Evolutionary conservation across 75 land plant species (phyloP).

Genomic region (Cunninghamia lanceolata): DNA sequence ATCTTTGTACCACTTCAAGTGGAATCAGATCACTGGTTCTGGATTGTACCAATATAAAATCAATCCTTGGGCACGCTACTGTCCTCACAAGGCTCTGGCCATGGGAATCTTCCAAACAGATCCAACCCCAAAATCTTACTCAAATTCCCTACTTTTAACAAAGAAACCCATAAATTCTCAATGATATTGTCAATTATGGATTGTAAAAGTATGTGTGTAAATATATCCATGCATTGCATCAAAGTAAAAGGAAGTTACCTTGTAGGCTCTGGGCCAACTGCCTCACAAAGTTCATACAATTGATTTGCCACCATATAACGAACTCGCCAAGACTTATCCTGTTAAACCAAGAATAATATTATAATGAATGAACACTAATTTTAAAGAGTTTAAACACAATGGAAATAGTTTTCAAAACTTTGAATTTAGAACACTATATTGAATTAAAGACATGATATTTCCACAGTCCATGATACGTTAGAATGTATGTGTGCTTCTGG

Average conservation of each 20-base stretch:
- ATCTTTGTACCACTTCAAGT: no score
- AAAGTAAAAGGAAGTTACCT: slow-evolving; percentile 36
- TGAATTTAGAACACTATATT: neutral
- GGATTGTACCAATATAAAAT: no score
- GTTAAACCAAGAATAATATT: slow-evolving; percentile 5
- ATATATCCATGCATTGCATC: neutral
- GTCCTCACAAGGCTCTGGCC: neutral
- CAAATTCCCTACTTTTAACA: neutral
- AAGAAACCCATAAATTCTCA: neutral
- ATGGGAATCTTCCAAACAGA: neutral
- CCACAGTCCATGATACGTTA: no score
- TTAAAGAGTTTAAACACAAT: neutral
- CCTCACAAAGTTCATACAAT: slow-evolving; percentile 94
- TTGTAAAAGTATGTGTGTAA: neutral
- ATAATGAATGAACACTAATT: neutral
- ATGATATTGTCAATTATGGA: no score
- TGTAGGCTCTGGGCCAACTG: slow-evolving; percentile 94
- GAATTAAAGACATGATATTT: no score
- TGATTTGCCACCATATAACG: slow-evolving; percentile 99
- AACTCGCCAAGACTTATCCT: slow-evolving; percentile 99
- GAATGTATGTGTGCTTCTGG: no score
- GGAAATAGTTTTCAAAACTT: neutral
- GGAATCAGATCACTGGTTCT: no score
- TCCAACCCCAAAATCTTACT: neutral
- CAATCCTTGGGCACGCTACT: no score